phyloP scores from a whole-genome alignment of 2,329 filamentous ascomycete species.

The Nigrospora oryzae region DNA sequence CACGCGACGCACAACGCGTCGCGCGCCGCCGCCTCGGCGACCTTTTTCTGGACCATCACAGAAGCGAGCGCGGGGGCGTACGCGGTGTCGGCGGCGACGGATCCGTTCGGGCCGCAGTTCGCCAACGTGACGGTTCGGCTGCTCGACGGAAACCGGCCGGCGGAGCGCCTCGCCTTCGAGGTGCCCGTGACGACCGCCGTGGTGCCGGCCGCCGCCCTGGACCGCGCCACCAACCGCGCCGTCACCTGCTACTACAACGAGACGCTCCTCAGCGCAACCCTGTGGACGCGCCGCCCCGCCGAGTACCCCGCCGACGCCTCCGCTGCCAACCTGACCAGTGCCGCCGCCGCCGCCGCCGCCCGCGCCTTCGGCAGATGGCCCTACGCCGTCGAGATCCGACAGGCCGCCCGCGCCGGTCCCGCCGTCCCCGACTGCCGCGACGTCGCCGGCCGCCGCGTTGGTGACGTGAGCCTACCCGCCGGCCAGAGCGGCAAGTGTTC shows the following conservation, averaged over 20 bases:
- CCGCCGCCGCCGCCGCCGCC: constrained; percentile 16
- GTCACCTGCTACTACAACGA: constrained; percentile 50
- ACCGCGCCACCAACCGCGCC: constrained; percentile 24
- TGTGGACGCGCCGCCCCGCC: constrained; percentile 45
- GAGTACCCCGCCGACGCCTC: constrained; percentile 16
- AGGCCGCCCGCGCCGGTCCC: constrained; percentile 36
- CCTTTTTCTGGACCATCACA: constrained; percentile 55
- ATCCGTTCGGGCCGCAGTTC: constrained; percentile 50
- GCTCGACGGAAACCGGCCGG: constrained; percentile 23
- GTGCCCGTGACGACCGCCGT: constrained; percentile 44
- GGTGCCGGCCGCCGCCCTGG: constrained; percentile 32
- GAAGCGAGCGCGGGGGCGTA: constrained; percentile 26
- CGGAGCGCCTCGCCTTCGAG: constrained; percentile 51
- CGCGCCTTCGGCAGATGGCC: constrained; percentile 41
- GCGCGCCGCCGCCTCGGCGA: constrained; percentile 27
- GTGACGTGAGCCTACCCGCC: constrained; percentile 22
- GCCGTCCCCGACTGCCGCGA: constrained; percentile 47
- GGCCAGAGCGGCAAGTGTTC: constrained; percentile 20
- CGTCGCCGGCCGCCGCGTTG: constrained; percentile 23
- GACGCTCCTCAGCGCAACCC: constrained; percentile 44
- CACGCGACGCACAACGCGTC: constrained; percentile 38
- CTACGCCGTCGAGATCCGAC: constrained; percentile 46
- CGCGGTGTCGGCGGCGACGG: constrained; percentile 45
- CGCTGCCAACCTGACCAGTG: constrained; percentile 8
- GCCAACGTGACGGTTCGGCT: constrained; percentile 10